Conservation (phyloP, 345 rosid genomes). For the Raphanus sativus region DNA sequence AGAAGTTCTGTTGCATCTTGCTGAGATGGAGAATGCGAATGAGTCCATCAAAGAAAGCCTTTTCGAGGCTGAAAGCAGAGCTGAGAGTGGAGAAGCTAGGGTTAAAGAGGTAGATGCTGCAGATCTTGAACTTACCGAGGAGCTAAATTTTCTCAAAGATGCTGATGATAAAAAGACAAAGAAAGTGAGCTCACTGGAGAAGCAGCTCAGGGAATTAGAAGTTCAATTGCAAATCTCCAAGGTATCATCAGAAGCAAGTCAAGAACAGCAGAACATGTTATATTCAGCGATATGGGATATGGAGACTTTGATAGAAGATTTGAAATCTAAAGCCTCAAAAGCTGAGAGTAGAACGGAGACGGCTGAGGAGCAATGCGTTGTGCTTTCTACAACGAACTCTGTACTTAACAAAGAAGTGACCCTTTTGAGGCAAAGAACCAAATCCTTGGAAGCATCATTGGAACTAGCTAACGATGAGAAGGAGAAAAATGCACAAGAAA, state of each 20-base stretch:
- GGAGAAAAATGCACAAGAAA: constrained; percentile 58
- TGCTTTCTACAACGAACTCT: constrained; percentile 60
- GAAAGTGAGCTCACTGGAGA: constrained; percentile 80
- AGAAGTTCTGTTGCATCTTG: constrained; percentile 65
- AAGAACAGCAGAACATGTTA: constrained; percentile 92
- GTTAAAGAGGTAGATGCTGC: constrained; percentile 61
- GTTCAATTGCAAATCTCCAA: constrained; percentile 66
- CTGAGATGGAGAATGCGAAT: constrained; percentile 61
- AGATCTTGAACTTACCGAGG: constrained; percentile 74
- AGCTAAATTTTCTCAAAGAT: constrained; percentile 70
- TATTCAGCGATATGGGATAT: constrained; percentile 98
- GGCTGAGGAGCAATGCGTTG: constrained; percentile 73
- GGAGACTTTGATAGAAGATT: constrained; percentile 92
- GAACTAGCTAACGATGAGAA: constrained; percentile 54
- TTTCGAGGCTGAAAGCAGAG: constrained; percentile 68
- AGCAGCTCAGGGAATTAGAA: constrained; percentile 73
- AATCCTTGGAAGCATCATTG: constrained; percentile 56
- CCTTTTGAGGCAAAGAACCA: constrained; percentile 50
- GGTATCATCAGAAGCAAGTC: constrained; percentile 77
- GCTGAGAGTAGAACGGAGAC: constrained; percentile 70
- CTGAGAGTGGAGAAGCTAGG: constrained; percentile 69
- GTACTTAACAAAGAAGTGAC: constrained; percentile 59
- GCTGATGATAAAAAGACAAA: constrained; percentile 55
- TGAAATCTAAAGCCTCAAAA: constrained; percentile 81
- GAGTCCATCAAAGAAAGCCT: constrained; percentile 67